Percentiles rank a stretch among this genome's conserved stretches.
phyloP scores from a whole-genome alignment of 306 rosid species.

The Malus asiatica region DNA sequence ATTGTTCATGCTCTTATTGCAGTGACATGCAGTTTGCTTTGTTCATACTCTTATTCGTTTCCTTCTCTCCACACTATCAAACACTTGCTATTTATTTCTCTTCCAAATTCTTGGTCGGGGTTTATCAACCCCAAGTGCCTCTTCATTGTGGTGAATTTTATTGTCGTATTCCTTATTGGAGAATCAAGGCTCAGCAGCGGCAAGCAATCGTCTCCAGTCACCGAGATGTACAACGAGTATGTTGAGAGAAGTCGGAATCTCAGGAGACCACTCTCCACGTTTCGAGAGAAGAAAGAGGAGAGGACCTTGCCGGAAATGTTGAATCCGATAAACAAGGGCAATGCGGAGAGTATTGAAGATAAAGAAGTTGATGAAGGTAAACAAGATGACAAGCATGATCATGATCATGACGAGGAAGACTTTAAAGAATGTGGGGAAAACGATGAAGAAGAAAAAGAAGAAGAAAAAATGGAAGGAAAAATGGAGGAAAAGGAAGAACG shows the following conservation, averaged over 20 bases:
- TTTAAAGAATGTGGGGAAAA: neutral
- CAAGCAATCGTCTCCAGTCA: neutral
- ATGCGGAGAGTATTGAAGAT: neutral
- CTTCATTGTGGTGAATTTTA: conserved; percentile 34
- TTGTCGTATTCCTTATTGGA: conserved; percentile 32
- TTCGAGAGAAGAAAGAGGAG: conserved; percentile 13
- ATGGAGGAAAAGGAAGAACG: neutral
- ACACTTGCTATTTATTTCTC: conserved; percentile 3
- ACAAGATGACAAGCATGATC: neutral
- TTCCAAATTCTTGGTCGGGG: conserved; percentile 21
- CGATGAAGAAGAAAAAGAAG: neutral
- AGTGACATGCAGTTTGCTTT: conserved; percentile 21
- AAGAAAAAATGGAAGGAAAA: neutral
- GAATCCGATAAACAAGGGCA: neutral
- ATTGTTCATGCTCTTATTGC: conserved; percentile 22
- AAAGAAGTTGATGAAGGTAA: conserved; percentile 2
- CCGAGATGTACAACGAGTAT: conserved; percentile 15
- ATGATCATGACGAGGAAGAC: neutral
- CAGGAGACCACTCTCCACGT: neutral
- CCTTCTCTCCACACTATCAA: conserved; percentile 18
- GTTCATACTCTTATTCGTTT: conserved; percentile 23
- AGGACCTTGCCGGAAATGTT: neutral
- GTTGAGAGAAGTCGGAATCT: conserved; percentile 21
- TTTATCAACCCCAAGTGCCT: conserved; percentile 30
- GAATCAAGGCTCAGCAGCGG: conserved; percentile 27